These are phyloP conservation scores for Pythium rishiriense DNA, from an alignment of 352 stramenopile species.

Conservation along the genomic window DNA sequence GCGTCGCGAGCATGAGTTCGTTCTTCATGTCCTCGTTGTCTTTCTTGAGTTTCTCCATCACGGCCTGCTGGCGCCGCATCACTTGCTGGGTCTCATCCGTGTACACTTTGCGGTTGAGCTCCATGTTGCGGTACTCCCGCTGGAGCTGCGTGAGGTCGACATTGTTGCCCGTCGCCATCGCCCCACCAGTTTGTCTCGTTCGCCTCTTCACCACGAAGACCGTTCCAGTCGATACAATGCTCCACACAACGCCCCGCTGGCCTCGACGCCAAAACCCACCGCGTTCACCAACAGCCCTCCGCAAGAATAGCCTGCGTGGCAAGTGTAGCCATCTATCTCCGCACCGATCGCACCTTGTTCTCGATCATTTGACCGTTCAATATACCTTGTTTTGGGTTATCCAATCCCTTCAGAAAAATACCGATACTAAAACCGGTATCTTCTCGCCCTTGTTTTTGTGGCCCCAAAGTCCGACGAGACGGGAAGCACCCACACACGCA, in stretches of 20 bases:
- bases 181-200: too few relatives aligned
- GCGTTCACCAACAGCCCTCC: too few relatives aligned
- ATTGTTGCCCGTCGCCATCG: slow-evolving; percentile 34
- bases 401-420: slow-evolving; percentile 2
- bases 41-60: slow-evolving; percentile 89
- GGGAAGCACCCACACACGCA: background rate
- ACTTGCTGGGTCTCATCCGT: slow-evolving; percentile 93
- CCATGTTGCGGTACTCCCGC: slow-evolving; percentile 96
- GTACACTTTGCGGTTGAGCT: slow-evolving; percentile 95
- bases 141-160: slow-evolving; percentile 91
- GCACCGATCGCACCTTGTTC: slow-evolving; percentile 2
- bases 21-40: slow-evolving; percentile 87
- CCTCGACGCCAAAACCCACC: too few relatives aligned
- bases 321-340: slow-evolving; percentile 20
- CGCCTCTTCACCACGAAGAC: too few relatives aligned
- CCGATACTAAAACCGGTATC: slow-evolving; percentile 29
- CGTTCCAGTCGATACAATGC: background rate
- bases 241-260: background rate
- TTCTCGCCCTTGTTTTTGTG: slow-evolving; percentile 26
- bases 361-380: background rate
- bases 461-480: slow-evolving; percentile 22
- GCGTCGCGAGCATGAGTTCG: slow-evolving; percentile 90
- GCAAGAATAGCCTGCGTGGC: background rate
- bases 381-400: slow-evolving; percentile 16
- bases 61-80: slow-evolving; percentile 93